Conservation (phyloP, 345 rosid genomes). For the Pseudoturritis turrita region DNA sequence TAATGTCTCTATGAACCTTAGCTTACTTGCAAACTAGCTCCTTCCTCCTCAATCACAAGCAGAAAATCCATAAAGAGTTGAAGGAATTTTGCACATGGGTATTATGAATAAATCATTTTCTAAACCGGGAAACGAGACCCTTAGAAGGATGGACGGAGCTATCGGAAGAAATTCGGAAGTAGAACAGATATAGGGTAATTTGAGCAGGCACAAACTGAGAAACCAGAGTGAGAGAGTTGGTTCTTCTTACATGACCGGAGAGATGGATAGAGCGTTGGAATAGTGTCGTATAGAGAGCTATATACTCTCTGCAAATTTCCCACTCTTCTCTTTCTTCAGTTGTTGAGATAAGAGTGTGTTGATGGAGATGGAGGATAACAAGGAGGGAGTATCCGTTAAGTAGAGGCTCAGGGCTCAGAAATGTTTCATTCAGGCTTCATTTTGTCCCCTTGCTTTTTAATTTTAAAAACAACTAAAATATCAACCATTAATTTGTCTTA, state of each 20-base stretch:
- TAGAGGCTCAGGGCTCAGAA: not conserved
- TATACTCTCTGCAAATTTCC: no score
- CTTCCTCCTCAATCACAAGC: not conserved
- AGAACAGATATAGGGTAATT: not conserved
- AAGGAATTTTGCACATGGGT: slow-evolving; percentile 1
- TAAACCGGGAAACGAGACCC: not conserved
- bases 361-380: slow-evolving; percentile 23
- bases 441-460: no score
- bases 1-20: not conserved
- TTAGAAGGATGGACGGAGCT: not conserved
- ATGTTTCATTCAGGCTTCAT: not conserved
- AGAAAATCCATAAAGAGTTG: not conserved
- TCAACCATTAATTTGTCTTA: no score
- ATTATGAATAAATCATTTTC: not conserved
- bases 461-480: no score
- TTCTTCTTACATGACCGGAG: slow-evolving; percentile 22
- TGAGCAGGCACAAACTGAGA: not conserved
- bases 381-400: slow-evolving; percentile 5
- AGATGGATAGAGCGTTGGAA: not conserved
- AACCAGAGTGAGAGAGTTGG: not conserved
- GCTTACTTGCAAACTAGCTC: not conserved
- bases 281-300: not conserved
- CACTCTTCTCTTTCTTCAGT: not conserved
- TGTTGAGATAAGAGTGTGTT: no score
- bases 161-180: not conserved